Percentiles rank a stretch among this genome's conserved stretches.
Conservation (phyloP, 257 asterid genomes). For the Rubia yunnanensis region DNA sequence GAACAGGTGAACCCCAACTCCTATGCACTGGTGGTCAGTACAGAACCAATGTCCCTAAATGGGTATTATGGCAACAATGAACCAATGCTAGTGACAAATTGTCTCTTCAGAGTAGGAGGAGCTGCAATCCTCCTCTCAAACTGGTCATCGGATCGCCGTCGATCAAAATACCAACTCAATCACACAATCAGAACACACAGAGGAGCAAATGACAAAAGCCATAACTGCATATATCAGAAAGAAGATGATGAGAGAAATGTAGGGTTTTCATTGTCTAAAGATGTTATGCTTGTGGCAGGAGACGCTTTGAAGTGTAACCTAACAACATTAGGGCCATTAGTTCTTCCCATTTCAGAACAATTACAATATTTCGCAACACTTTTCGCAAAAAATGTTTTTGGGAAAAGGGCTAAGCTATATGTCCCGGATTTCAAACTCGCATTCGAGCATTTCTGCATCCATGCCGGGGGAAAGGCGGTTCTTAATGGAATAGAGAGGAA, state of each 20-base stretch:
- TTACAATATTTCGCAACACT: conserved; percentile 9
- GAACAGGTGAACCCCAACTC: conserved; percentile 23
- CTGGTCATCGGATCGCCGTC: conserved; percentile 3
- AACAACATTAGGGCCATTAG: conserved; percentile 25
- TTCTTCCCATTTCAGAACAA: conserved; percentile 30
- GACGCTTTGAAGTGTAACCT: conserved; percentile 24
- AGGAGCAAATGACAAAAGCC: conserved; percentile 25
- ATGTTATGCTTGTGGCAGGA: conserved; percentile 22
- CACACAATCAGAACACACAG: conserved; percentile 26
- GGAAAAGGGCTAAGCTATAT: conserved; percentile 16
- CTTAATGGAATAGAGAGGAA: conserved; percentile 27
- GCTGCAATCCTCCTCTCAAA: conserved; percentile 29
- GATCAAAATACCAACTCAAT: conserved; percentile 21
- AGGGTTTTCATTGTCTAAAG: conserved; percentile 24
- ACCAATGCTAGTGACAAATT: conserved; percentile 29
- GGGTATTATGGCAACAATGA: conserved; percentile 22
- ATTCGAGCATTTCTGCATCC: conserved; percentile 35
- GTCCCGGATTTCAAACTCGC: conserved; percentile 33
- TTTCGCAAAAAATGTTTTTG: conserved; percentile 12
- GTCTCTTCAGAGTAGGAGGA: conserved; percentile 26
- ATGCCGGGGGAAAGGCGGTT: conserved; percentile 32
- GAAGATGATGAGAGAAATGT: conserved; percentile 16
- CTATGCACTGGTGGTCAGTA: conserved; percentile 26
- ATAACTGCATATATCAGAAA: conserved; percentile 15
- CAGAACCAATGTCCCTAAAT: conserved; percentile 9